Base-by-base conservation (phyloP, 2,329 filamentous ascomycete genomes). In the Penicillium freii region DNA sequence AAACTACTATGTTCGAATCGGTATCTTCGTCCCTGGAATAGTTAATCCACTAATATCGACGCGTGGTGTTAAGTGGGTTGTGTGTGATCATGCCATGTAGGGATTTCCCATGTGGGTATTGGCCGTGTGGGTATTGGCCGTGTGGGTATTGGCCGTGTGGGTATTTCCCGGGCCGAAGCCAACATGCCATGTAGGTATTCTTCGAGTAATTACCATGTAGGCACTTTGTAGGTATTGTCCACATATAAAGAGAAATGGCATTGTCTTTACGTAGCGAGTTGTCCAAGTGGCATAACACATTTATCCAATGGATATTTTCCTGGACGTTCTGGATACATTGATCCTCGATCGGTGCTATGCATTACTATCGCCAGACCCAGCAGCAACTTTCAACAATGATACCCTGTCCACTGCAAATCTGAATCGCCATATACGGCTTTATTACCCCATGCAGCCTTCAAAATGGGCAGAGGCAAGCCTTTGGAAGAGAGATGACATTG, bases 271-370 rank as follows among this genome's bases (percentile, higher is more conserved):
- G 33, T 29, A 23, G 6, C 19, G 9, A 49, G 4, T 31, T 17
- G 25, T 44, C 11, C 51, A 36, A 21, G 11, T 8, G n/a, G 17
- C 7, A 29, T 50, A 23, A 51, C 78, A 80, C 71, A 72, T 27
- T 11, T 29, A 21, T 6, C 5, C 25, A 31, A 96, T 96, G 92
- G 92, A 96, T 79, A 84, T 96, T 75, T 83, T 92, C 31, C 87
- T 96, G 64, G 91, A 96, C 74, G 69, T 91, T 62, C 81, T 84
- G 73, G 91, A 96, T 77, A 89, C 86, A 60, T 90, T 87, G 69
- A 67, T 91, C 56, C 87, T 88, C 72, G 92, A 96, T 75, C 83
- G 87, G 64, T 66, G 87, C 58, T 96, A 93, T 71, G 87, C 91
- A n/a, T 56, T 51, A 9, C 42, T 68, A 17, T 47, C 67, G 11